Evolutionary conservation across 208 protist genomes (phyloP).

Genomic region (Acanthamoeba lenticulata): DNA sequence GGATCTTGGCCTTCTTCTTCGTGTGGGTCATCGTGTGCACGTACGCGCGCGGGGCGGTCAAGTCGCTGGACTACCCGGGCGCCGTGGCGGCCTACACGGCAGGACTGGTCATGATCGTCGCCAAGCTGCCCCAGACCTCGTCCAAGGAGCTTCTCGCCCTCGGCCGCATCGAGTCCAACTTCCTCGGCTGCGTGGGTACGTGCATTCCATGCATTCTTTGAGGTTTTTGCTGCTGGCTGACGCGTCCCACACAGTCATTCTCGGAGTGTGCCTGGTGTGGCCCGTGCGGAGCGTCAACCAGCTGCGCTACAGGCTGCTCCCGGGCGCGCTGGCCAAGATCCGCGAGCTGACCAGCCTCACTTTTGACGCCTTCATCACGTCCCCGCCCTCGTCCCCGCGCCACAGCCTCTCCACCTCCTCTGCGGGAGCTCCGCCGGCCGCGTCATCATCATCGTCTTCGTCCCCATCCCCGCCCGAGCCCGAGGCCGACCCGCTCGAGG

Average conservation of each 20-base stretch:
- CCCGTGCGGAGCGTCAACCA: not conserved
- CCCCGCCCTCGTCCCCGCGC: not conserved
- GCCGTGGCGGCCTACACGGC: constrained; percentile 42
- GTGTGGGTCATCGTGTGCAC: not conserved
- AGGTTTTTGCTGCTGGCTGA: not conserved
- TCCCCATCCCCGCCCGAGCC: not conserved
- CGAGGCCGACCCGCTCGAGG: not conserved
- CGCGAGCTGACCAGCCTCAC: constrained; percentile 16
- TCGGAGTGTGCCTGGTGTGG: not conserved
- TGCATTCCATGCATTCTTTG: not conserved
- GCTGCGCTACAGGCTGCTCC: not conserved
- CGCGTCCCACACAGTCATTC: not conserved
- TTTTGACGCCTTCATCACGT: constrained; percentile 28
- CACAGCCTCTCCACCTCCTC: not conserved
- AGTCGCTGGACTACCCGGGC: constrained; percentile 27
- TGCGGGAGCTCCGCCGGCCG: not conserved
- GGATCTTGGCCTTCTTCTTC: constrained; percentile 56
- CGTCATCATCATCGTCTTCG: not conserved
- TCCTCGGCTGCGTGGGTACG: constrained; percentile 7
- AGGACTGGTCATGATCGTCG: constrained; percentile 50
- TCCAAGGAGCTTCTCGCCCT: not conserved
- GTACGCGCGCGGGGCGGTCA: constrained; percentile 14
- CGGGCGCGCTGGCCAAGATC: not conserved
- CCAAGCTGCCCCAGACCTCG: not conserved
- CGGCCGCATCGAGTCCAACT: constrained; percentile 45